Conservation (phyloP, 2,329 filamentous ascomycete species). For the Monosporascus sp. region DNA sequence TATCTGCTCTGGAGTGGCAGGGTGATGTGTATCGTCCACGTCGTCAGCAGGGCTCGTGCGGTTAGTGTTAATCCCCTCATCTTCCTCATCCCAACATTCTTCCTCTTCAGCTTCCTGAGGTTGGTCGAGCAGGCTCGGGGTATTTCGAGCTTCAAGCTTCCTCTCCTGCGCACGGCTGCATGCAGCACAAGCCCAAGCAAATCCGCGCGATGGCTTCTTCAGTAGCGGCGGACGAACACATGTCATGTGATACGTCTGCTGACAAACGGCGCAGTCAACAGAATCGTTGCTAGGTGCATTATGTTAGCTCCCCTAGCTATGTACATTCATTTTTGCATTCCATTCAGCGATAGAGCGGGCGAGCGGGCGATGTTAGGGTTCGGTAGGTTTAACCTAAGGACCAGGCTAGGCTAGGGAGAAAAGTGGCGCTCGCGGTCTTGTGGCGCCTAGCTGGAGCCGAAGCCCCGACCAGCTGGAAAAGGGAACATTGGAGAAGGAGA, state of each 20-base stretch:
- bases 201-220: slow-evolving; percentile 95
- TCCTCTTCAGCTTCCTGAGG: slow-evolving; percentile 62
- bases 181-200: slow-evolving; percentile 95
- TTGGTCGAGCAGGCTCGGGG: slow-evolving; percentile 67
- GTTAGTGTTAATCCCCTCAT: slow-evolving; percentile 57
- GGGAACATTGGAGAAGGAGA: not conserved
- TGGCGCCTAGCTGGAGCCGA: slow-evolving; percentile 1
- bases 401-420: not conserved
- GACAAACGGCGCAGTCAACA: slow-evolving; percentile 93
- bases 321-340: slow-evolving; percentile 11
- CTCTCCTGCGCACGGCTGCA: slow-evolving; percentile 95
- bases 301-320: not conserved
- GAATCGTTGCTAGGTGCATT: slow-evolving; percentile 68
- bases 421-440: not conserved
- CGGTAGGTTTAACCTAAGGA: not conserved
- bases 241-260: slow-evolving; percentile 96
- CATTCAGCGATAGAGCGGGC: not conserved
- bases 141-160: slow-evolving; percentile 84
- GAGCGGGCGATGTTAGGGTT: not conserved
- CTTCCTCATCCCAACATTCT: slow-evolving; percentile 62
- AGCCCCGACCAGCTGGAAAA: not conserved
- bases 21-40: slow-evolving; percentile 48
- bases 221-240: slow-evolving; percentile 87
- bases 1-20: slow-evolving; percentile 76
- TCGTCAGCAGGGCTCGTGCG: slow-evolving; percentile 60